Base-by-base conservation (phyloP, 169 alveolate genomes). In the Plasmodium falciparum region DNA sequence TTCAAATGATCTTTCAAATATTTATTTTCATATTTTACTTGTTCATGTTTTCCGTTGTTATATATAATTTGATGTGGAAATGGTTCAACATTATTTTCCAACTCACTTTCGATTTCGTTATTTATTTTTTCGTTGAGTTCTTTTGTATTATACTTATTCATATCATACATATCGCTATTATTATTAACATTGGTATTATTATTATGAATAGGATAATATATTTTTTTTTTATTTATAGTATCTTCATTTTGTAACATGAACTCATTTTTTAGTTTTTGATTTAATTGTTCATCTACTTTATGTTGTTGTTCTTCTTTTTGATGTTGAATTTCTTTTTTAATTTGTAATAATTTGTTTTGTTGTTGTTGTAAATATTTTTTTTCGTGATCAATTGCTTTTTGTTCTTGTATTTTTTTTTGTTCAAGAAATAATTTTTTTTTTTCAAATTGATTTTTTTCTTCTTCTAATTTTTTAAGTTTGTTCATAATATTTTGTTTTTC, bases 361-460 rank as follows among this genome's bases (percentile, higher is more conserved):
- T 33, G 0, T 45, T 17, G 69, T 63, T 11, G 9, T 20, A 3
- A 11, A 20, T 61, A 20, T 17, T 63, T 13, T 13, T 45, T 49
- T 45, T 29, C 75, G 24, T 52, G n/a, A 52, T 52, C 62, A 52
- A 13, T 52, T 65, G 7, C 5, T 66, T 66, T 29, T 11, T 29
- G 58, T 50, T 74, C 88, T 13, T 59, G 73, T 7, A 61, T 5
- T 39, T 74, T 33, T 15, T 61, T 74, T 9, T 59, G 26, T 39
- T 65, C 70, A 17, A 59, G 17, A 5, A 43, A 74, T 33, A n/a
- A 39, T 61, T 17, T 61, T 26, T 74, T 58, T 54, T 74, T 26
- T 39, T 74, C 50, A 5, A 61, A 17, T 43, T 58, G 22, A 39
- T 12, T 24, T 12, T 74, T 26, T 26, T 26, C 45, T 50, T 15